phyloP scores from a whole-genome alignment of 805 yeast genomes.

The Ogataea angusta region DNA sequence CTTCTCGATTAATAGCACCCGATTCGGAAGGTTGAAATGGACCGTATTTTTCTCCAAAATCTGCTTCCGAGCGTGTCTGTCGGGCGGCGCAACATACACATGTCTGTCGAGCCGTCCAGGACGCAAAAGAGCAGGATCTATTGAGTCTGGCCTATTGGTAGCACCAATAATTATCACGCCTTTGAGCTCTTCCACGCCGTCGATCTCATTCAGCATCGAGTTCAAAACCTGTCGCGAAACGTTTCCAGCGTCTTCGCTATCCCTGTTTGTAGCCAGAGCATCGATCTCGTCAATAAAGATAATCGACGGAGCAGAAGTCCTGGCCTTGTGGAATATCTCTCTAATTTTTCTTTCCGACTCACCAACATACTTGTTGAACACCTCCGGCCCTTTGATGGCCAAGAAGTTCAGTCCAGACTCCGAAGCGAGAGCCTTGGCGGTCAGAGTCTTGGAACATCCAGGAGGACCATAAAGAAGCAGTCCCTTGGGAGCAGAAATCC shows the following conservation, averaged over 20 bases:
- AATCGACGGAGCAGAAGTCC: conserved; percentile 91
- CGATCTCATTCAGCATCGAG: conserved; percentile 88
- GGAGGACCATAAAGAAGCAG: conserved; percentile 95
- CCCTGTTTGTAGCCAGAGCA: conserved; percentile 81
- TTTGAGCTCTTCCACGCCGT: conserved; percentile 92
- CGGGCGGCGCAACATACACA: conserved; percentile 92
- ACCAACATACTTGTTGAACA: conserved; percentile 92
- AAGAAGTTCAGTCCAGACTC: conserved; percentile 92
- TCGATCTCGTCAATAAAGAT: conserved; percentile 97
- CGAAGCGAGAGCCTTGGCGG: conserved; percentile 93
- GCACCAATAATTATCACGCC: conserved; percentile 96
- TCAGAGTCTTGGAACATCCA: conserved; percentile 92
- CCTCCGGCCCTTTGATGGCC: conserved; percentile 96
- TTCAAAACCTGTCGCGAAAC: conserved; percentile 85
- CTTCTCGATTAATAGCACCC: conserved; percentile 39
- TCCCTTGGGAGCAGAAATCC: conserved; percentile 91
- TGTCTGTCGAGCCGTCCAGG: conserved; percentile 96
- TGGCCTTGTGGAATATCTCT: conserved; percentile 88
- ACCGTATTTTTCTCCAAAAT: conserved; percentile 68
- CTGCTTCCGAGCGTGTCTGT: conserved; percentile 70
- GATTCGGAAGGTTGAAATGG: conserved; percentile 54
- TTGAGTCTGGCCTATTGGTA: conserved; percentile 90
- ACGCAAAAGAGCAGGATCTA: conserved; percentile 88
- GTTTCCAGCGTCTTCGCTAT: conserved; percentile 54
- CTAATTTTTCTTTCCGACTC: conserved; percentile 93